Percentiles rank a stretch among this genome's conserved stretches.
Evolutionary conservation across 768 basidiomycete species (phyloP).

Genomic region (Termitomyces sp.): DNA sequence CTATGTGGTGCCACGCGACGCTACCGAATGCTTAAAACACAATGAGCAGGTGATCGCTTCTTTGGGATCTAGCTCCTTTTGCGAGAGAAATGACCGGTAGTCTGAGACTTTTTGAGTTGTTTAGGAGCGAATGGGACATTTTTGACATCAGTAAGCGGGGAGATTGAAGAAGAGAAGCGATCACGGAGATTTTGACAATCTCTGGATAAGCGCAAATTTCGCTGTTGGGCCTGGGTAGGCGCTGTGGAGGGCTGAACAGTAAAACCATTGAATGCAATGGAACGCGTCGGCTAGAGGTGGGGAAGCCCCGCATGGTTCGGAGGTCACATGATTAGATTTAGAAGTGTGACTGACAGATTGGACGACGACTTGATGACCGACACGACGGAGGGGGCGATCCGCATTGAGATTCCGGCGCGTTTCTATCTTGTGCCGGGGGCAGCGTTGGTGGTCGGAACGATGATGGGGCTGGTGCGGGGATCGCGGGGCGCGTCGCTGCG

Average conservation of each 20-base stretch:
- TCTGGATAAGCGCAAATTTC: slow-evolving; percentile 9
- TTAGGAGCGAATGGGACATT: no score
- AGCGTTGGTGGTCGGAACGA: slow-evolving; percentile 56
- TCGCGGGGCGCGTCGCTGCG: slow-evolving; percentile 67
- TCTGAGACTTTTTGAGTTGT: no score
- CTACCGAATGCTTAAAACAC: not conserved
- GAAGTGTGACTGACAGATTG: not conserved
- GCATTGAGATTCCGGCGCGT: slow-evolving; percentile 42
- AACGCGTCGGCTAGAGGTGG: not conserved
- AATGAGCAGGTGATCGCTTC: not conserved
- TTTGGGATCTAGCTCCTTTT: slow-evolving; percentile 1
- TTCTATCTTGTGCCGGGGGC: slow-evolving; percentile 58
- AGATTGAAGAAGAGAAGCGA: not conserved
- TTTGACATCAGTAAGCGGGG: not conserved
- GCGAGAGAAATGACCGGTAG: not conserved
- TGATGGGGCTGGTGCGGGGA: slow-evolving; percentile 70
- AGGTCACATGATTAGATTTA: slow-evolving; percentile 7
- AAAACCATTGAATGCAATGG: not conserved
- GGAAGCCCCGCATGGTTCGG: not conserved
- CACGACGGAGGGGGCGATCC: slow-evolving; percentile 3
- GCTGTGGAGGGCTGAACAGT: not conserved
- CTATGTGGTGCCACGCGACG: not conserved
- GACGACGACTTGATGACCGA: not conserved
- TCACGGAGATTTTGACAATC: not conserved
- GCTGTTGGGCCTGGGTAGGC: slow-evolving; percentile 1